phyloP scores from a whole-genome alignment of 2,329 filamentous ascomycete genomes.

The Xylariales sp. region DNA sequence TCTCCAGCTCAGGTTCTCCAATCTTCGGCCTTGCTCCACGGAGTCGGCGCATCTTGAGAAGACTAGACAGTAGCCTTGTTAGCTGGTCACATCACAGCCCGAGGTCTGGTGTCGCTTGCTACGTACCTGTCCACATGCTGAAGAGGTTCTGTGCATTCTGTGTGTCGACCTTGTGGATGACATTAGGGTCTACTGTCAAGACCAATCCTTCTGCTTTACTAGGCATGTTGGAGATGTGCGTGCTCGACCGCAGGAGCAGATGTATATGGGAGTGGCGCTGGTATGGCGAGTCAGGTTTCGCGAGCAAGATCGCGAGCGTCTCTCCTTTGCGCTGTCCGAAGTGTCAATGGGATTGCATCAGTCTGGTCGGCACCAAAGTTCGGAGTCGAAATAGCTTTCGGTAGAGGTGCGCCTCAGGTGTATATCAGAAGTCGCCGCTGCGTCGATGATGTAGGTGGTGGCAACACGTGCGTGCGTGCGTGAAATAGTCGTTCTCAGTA shows the following conservation, averaged over 20 bases:
- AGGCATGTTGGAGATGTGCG: constrained; percentile 59
- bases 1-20: constrained; percentile 95
- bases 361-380: not conserved
- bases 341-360: constrained; percentile 4
- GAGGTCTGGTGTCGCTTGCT: not conserved
- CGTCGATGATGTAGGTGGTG: not conserved
- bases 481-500: not conserved
- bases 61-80: constrained; percentile 62
- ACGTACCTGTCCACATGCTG: constrained; percentile 94
- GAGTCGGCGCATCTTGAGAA: constrained; percentile 93
- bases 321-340: constrained; percentile 10
- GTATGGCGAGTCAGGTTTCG: constrained; percentile 14
- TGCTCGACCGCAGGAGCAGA: constrained; percentile 21
- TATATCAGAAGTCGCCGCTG: not conserved
- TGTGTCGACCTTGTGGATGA: constrained; percentile 93
- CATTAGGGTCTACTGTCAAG: constrained; percentile 83
- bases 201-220: constrained; percentile 78
- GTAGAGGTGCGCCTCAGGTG: not conserved
- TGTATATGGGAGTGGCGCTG: not conserved
- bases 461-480: not conserved
- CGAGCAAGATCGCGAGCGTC: constrained; percentile 19
- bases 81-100: constrained; percentile 7
- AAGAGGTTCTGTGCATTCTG: constrained; percentile 88
- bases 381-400: not conserved
- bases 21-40: constrained; percentile 82